Evolutionary conservation across 768 basidiomycete species (phyloP).

Genomic region (Suillus clintonianus): DNA sequence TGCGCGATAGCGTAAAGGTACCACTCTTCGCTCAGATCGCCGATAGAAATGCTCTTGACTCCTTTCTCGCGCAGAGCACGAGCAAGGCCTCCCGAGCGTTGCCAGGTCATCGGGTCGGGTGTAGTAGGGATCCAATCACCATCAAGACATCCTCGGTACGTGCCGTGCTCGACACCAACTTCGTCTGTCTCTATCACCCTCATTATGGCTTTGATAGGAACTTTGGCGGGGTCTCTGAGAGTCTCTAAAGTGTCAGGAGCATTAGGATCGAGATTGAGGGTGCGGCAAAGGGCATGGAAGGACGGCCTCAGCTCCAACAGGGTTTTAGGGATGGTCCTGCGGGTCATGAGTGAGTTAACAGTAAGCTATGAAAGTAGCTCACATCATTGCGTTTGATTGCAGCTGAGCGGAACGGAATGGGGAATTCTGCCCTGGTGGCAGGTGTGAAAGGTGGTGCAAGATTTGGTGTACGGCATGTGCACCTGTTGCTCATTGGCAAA

Average conservation of each 20-base stretch:
- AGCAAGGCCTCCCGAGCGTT: conserved; percentile 62
- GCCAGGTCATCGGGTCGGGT: conserved; percentile 68
- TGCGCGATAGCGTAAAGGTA: conserved; percentile 75
- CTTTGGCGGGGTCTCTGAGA: conserved; percentile 49
- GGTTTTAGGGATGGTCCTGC: conserved; percentile 59
- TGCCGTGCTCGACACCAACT: conserved; percentile 54
- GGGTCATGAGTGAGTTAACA: conserved; percentile 1
- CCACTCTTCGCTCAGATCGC: conserved; percentile 77
- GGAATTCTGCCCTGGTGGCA: conserved; percentile 54
- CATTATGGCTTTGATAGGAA: conserved; percentile 53
- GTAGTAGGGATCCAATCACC: conserved; percentile 55
- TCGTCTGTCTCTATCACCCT: conserved; percentile 58
- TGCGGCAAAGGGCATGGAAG: conserved; percentile 61
- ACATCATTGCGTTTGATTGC: conserved; percentile 79
- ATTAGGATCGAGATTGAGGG: conserved; percentile 56
- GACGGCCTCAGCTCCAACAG: conserved; percentile 59
- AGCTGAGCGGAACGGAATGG: conserved; percentile 69
- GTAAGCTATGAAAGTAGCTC: conserved; percentile 19
- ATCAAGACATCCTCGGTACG: conserved; percentile 69
- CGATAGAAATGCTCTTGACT: conserved; percentile 61
- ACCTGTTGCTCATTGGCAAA: conserved; percentile 36
- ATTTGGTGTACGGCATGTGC: conserved; percentile 77
- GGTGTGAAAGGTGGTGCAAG: conserved; percentile 65
- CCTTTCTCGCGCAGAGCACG: conserved; percentile 55
- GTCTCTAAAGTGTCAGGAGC: conserved; percentile 48